Evolutionary conservation across 1,284 basidiomycete species (phyloP).

Genomic region (Trametes pubescens): DNA sequence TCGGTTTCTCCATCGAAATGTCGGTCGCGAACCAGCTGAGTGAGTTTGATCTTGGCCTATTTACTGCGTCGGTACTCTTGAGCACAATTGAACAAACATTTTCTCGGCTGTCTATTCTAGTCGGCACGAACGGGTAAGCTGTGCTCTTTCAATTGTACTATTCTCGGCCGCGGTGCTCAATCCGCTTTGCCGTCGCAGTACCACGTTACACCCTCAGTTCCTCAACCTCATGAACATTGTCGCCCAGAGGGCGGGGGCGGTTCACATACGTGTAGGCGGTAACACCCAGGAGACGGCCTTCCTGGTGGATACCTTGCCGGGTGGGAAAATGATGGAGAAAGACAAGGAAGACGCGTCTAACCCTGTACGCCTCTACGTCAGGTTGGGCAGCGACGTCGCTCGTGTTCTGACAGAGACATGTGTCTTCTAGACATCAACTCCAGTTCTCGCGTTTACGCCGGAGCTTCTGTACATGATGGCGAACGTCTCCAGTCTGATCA

Average conservation of each 20-base stretch:
- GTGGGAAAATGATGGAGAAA: constrained; percentile 60
- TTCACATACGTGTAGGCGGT: constrained; percentile 73
- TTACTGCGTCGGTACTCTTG: background rate
- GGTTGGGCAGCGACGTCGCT: background rate
- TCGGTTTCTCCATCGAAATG: constrained; percentile 79
- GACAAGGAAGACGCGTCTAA: constrained; percentile 50
- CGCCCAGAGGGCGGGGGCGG: constrained; percentile 59
- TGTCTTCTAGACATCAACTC: constrained; percentile 46
- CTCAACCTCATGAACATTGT: constrained; percentile 78
- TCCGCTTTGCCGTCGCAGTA: constrained; percentile 39
- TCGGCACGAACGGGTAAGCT: constrained; percentile 32
- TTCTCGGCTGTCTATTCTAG: background rate
- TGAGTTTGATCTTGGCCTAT: constrained; percentile 16
- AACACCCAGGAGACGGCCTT: constrained; percentile 73
- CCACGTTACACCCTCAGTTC: constrained; percentile 65
- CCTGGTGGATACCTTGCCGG: constrained; percentile 52
- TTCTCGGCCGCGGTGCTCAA: background rate
- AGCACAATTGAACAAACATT: background rate
- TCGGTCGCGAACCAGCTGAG: constrained; percentile 68
- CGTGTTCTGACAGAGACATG: background rate
- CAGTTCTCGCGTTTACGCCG: constrained; percentile 51
- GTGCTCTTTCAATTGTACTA: constrained; percentile 23
- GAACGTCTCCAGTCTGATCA: constrained; percentile 50
- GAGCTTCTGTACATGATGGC: constrained; percentile 53
- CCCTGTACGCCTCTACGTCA: constrained; percentile 47